Percentiles rank a stretch among this genome's conserved stretches.
Evolutionary conservation across 2,329 filamentous ascomycete genomes (phyloP).

Genomic region (Plenodomus biglobosus): DNA sequence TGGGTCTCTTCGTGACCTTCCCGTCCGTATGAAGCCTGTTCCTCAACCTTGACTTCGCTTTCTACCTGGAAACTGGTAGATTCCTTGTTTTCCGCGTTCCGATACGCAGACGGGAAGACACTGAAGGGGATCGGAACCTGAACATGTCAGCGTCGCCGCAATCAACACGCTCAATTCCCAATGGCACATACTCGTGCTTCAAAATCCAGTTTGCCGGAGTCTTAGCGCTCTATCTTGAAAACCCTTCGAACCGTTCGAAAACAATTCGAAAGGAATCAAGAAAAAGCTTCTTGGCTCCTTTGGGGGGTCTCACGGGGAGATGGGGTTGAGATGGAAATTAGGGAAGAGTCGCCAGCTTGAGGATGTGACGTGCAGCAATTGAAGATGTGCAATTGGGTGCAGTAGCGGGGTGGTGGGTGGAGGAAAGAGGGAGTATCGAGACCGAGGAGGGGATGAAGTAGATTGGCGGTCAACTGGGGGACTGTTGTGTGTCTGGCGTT

Average conservation of each 20-base stretch:
- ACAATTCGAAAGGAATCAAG: constrained; percentile 67
- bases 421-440: constrained; percentile 38
- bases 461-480: constrained; percentile 32
- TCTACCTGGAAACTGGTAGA: constrained; percentile 79
- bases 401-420: constrained; percentile 41
- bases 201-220: constrained; percentile 99
- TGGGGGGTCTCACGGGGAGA: constrained; percentile 32
- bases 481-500: constrained; percentile 32
- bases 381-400: constrained; percentile 43
- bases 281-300: constrained; percentile 56
- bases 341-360: constrained; percentile 37
- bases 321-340: constrained; percentile 18
- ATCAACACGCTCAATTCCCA: neutral
- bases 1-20: constrained; percentile 88
- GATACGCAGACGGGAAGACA: constrained; percentile 99
- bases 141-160: constrained; percentile 13
- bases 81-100: constrained; percentile 59
- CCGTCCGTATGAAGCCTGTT: constrained; percentile 81
- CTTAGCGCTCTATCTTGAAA: constrained; percentile 72
- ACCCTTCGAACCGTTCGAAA: constrained; percentile 57
- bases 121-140: constrained; percentile 85
- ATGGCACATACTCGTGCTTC: constrained; percentile 95
- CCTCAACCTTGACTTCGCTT: constrained; percentile 78
- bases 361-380: constrained; percentile 29
- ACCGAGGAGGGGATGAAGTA: constrained; percentile 41